A percentile compares a stretch with the other conserved stretches of the same genome.
Conservation (phyloP, 257 asterid species). For the Solanum infundibuliforme region DNA sequence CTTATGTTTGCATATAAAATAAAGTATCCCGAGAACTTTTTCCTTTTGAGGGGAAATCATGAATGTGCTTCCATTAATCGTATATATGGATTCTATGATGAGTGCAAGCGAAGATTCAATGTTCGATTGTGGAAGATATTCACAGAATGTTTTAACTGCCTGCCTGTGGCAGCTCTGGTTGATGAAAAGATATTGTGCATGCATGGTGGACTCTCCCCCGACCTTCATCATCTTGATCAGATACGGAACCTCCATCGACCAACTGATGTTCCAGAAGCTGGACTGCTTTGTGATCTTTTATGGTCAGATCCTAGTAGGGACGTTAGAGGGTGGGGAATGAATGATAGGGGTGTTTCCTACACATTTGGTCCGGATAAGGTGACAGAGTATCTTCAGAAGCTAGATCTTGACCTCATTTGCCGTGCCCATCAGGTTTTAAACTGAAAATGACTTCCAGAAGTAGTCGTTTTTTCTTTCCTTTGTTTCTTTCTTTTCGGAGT, state of each 20-base stretch:
- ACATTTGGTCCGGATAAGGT: conserved; percentile 64
- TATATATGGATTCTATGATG: conserved; percentile 69
- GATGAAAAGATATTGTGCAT: conserved; percentile 75
- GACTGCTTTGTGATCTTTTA: conserved; percentile 62
- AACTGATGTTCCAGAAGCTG: conserved; percentile 59
- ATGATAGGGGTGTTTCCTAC: conserved; percentile 68
- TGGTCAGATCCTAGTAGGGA: conserved; percentile 83
- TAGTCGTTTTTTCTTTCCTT: neutral
- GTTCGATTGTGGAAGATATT: conserved; percentile 63
- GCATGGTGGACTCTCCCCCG: conserved; percentile 88
- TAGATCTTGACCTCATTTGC: conserved; percentile 67
- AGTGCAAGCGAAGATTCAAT: conserved; percentile 63
- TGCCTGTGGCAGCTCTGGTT: conserved; percentile 67
- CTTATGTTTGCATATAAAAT: conserved; percentile 69
- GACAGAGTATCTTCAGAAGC: conserved; percentile 58
- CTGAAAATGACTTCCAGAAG: neutral
- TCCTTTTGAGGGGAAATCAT: conserved; percentile 76
- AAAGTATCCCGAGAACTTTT: conserved; percentile 64
- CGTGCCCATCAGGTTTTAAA: conserved; percentile 71
- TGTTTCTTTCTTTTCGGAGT: neutral
- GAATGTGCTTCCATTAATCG: conserved; percentile 79
- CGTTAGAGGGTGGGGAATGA: conserved; percentile 69
- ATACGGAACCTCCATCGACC: conserved; percentile 63
- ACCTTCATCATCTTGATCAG: conserved; percentile 50
- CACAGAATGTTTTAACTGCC: conserved; percentile 68